Percentiles rank a stretch among this genome's conserved stretches.
Evolutionary conservation across 2,329 filamentous ascomycete genomes (phyloP).

Genomic region (Aspergillus sp.): DNA sequence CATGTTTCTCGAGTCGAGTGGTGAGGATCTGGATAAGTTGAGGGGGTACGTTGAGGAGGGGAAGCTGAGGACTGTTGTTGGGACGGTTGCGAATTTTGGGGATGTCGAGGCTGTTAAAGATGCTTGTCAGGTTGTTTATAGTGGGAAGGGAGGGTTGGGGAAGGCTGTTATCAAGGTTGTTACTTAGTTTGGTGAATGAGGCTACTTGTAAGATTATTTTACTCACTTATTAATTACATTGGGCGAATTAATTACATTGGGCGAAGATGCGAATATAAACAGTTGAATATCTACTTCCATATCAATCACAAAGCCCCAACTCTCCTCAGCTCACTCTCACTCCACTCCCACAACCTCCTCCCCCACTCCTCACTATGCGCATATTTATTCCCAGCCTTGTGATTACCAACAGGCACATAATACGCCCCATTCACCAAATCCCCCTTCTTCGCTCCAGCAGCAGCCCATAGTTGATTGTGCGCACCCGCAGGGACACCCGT

Average conservation of each 20-base stretch:
- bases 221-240: no score
- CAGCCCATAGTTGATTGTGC: slow-evolving; percentile 26
- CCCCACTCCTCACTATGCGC: slow-evolving; percentile 19
- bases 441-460: slow-evolving; percentile 18
- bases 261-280: no score
- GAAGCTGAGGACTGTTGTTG: slow-evolving; percentile 42
- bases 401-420: slow-evolving; percentile 25
- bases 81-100: slow-evolving; percentile 36
- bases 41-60: slow-evolving; percentile 39
- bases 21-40: slow-evolving; percentile 41
- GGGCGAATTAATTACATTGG: no score
- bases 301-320: background rate
- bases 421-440: slow-evolving; percentile 23
- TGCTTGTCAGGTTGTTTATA: slow-evolving; percentile 38
- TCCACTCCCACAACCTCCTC: slow-evolving; percentile 30
- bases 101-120: slow-evolving; percentile 41
- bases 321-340: slow-evolving; percentile 22
- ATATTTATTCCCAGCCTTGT: slow-evolving; percentile 22
- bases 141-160: slow-evolving; percentile 42
- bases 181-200: no score
- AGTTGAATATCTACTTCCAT: no score
- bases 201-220: no score
- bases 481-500: slow-evolving; percentile 18
- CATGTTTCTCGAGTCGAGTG: slow-evolving; percentile 38
- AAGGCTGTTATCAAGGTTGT: slow-evolving; percentile 32